Base-by-base conservation (phyloP, 1,284 basidiomycete genomes). In the Omphalotus olearius region DNA sequence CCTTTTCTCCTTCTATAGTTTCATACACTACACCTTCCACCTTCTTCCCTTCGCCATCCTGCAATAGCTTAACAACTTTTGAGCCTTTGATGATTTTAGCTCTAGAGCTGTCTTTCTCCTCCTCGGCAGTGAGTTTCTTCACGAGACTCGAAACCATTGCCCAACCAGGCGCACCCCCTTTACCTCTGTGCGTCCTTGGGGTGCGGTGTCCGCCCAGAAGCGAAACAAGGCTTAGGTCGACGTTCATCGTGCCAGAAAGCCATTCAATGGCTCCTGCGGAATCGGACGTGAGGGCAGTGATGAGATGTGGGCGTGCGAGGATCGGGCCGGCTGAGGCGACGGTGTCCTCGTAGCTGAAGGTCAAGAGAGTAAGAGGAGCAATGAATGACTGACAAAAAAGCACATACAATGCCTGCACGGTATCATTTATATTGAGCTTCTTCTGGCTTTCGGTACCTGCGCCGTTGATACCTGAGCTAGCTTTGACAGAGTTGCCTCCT, bases 261-360 rank as follows among this genome's bases (percentile, higher is more conserved):
- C 91, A 93, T 70, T 89, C 82, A 65, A 93, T 88, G 39, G 91
- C 90, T 58, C 88, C 81, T 37, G 82, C 90, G 6, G 90, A 92
- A 58, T 82, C 81, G 54, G 86, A 82, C 18, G 91, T 93, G 55
- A 93, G 79, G 45, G 93, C 89, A 41, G 79, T 76, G 70, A 94
- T 93, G 53, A 94, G 80, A 64, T 91, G 85, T 60, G 91, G 88
- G 30, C 91, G 80, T 6, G 91, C 90, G 33, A 92, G 82, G 7
- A 91, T 87, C 58, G 86, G 78, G 42, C 86, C 86, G 43, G 83
- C 86, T 7, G 88, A 90, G 56, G 69, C 71, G 69, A 90, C 90
- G 46, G 91, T 93, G 68, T 93, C 91, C 55, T 89, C 83, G 62
- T 89, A 91, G 73, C 62, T 63, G 38, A 6, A 17, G 7, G 38